phyloP scores from a whole-genome alignment of 192 early-diverging fungal genomes.

The Entomortierella beljakovae region DNA sequence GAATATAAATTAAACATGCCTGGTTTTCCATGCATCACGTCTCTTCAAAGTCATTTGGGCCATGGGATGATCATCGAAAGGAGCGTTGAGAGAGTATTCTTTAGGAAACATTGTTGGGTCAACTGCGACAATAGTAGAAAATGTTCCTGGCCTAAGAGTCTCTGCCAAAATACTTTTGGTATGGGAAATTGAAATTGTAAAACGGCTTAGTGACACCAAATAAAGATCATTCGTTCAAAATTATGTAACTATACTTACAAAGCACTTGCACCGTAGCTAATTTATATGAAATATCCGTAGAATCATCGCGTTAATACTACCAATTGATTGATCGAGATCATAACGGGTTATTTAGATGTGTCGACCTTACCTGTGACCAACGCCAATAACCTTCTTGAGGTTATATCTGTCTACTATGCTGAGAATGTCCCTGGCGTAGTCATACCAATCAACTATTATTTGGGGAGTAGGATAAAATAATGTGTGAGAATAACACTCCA shows the following conservation, averaged over 20 bases:
- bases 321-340: neutral
- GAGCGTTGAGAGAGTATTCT: conserved; percentile 12
- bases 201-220: too few relatives aligned
- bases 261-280: conserved; percentile 42
- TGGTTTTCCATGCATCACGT: conserved; percentile 59
- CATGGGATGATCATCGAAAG: conserved; percentile 11
- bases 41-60: conserved; percentile 47
- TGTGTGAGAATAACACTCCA: neutral
- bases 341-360: neutral
- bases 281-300: neutral
- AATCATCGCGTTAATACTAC: neutral
- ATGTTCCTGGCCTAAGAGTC: conserved; percentile 30
- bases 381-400: conserved; percentile 55
- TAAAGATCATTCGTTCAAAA: too few relatives aligned
- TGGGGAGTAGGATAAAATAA: conserved; percentile 1
- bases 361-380: conserved; percentile 67
- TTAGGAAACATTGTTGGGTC: conserved; percentile 53
- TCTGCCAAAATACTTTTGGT: conserved; percentile 43
- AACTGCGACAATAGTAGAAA: conserved; percentile 48
- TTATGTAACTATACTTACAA: conserved; percentile 22
- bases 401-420: conserved; percentile 56
- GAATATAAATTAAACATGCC: too few relatives aligned
- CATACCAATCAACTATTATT: conserved; percentile 63
- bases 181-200: neutral
- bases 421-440: conserved; percentile 60